Base-by-base conservation (phyloP, 225 moss, liverwort and hornwort genomes). In the Sphagnum contortum region DNA sequence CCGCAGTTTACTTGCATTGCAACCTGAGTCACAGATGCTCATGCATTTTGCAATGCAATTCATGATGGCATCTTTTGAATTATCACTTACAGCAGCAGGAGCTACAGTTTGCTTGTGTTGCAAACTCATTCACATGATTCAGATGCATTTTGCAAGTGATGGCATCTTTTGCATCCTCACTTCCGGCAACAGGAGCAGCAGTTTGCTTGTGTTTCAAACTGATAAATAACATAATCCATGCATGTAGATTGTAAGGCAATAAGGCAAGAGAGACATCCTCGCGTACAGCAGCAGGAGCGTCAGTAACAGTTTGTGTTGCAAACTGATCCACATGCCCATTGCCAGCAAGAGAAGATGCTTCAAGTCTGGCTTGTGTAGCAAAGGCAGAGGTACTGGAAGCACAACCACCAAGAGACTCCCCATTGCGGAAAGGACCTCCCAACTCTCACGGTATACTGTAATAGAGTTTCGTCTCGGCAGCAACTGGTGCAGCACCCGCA, bases 371-470 rank as follows among this genome's bases (percentile, higher is more conserved):
- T 12, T 83, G 72, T 5, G 66, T 76, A 7, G 98, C 84, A 66
- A 98, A 98, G 50, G 85, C 76, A 64, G 86, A 80, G 67, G 80
- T 78, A 55, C 76, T 77, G 63, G 77, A 73, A 5, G 89, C 82
- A 77, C 86, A 87, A 9, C 89, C 90, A 49, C 93, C 91, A 12
- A 98, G 85, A 50, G 91, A 89, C 66, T 92, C 89, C 49, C 92
- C 92, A 61, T 96, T 92, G n/a, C 87, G 80, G 70, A 92, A 96
- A 1, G 95, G 92, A 14, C 92, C 90, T 66, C 91, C 88, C 87
- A 92, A 57, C 79, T 71, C 70, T 98, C 98, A 12, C 85, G 61
- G 53, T 70, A 91, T 4, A 93, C 61, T 4, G 80, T 65, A 45
- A 98, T 48, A 29, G 29, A 29, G 2, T 44, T 76, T 67, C 83